Base-by-base conservation (phyloP, 1,284 basidiomycete genomes). In the Ustilago curta region DNA sequence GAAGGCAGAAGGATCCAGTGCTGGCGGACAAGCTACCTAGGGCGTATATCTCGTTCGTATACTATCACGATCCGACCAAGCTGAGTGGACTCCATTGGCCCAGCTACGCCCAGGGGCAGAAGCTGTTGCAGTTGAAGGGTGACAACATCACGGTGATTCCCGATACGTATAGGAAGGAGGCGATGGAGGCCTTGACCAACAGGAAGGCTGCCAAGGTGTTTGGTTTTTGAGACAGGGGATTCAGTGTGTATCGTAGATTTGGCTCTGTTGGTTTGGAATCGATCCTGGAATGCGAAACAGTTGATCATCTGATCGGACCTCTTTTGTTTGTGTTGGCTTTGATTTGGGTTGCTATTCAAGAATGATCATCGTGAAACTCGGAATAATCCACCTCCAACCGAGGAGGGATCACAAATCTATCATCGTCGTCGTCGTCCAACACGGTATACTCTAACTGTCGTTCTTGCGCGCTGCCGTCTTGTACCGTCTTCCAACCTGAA, bases 321-420 rank as follows among this genome's bases (percentile, higher is more conserved):
- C 2, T 18, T 42, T 29, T 35, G 39, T 3, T n/a, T 44, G 19
- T 23, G 31, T n/a, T 2, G 11, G n/a, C 21, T 8, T 58, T 31
- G 19, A 49, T 40, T 12, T 4, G 32, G 25, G 5, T 19, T 29
- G 21, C 32, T 37, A 23, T 52, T 23, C 35, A 74, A 23, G 57
- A n/a, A 16, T 69, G 65, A 37, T 74, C 70, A 25, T 66, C 55
- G 42, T 74, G 65, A 37, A 75, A 69, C 16, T 67, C 67, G 1
- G 67, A 70, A 42, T 51, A 70, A 50, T 75, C 67, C 9, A 61
- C 62, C 58, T 81, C 79, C 16, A 82, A 54, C n/a, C 76, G 49
- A n/a, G 79, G 79, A 5, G 79, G 73, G 40, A 82, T 78, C 25
- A 81, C 66, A 50, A 82, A 81, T 3, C 39, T 27, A 14, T 74